Percentiles rank a stretch among this genome's conserved stretches.
phyloP scores from a whole-genome alignment of 2,329 filamentous ascomycete genomes.

The Calonectria pseudoreteaudii region DNA sequence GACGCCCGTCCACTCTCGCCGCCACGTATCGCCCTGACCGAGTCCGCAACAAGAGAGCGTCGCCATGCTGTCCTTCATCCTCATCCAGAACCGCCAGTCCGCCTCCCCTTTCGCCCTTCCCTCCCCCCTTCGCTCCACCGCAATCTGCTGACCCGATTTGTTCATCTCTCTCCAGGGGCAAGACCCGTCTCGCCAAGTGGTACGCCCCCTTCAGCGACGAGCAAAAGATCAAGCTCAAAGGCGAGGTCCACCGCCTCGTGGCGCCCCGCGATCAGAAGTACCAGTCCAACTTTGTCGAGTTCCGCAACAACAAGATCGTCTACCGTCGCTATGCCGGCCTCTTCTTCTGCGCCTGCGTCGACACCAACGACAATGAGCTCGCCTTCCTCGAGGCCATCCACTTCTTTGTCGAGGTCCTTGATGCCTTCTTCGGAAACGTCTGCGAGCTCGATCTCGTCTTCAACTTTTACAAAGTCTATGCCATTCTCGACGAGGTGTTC shows the following conservation, averaged over 20 bases:
- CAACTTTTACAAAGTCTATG: constrained; percentile 91
- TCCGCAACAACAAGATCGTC: constrained; percentile 93
- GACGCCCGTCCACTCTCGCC: constrained; percentile 1
- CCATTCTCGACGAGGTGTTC: constrained; percentile 98
- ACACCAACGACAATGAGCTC: constrained; percentile 98
- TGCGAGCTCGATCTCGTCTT: constrained; percentile 95
- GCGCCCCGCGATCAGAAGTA: constrained; percentile 99
- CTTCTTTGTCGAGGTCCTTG: constrained; percentile 98
- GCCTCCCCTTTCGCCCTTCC: constrained; percentile 25
- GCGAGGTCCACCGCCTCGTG: constrained; percentile 98
- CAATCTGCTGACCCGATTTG: not conserved
- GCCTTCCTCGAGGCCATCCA: constrained; percentile 98
- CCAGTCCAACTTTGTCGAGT: constrained; percentile 99
- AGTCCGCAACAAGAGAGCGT: not conserved
- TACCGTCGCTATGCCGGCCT: constrained; percentile 97
- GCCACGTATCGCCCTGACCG: not conserved
- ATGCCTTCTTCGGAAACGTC: constrained; percentile 98
- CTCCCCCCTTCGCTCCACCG: not conserved
- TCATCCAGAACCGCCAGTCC: constrained; percentile 91
- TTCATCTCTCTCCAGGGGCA: constrained; percentile 77
- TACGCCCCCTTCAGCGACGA: constrained; percentile 99
- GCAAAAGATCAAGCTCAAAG: constrained; percentile 98
- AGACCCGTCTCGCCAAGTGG: constrained; percentile 98
- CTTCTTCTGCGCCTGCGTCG: constrained; percentile 99
- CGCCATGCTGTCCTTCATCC: constrained; percentile 82